Percentiles rank a stretch among this genome's conserved stretches.
Evolutionary conservation across 495 filamentous ascomycete species (phyloP).

Genomic region (Penicillium subrubescens): DNA sequence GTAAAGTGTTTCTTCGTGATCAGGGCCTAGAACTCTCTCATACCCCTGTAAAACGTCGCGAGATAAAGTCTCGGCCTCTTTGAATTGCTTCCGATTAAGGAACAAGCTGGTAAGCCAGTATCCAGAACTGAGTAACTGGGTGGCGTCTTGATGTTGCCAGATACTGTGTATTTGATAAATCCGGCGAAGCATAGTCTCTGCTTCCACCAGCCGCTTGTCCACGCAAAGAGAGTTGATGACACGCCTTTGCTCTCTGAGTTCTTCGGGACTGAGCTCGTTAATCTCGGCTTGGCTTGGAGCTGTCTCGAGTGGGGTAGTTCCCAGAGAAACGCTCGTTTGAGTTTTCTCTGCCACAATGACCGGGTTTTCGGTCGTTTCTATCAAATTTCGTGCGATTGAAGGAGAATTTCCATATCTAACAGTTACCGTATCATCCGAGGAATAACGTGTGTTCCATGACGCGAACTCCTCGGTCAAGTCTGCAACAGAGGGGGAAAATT

Average conservation of each 20-base stretch:
- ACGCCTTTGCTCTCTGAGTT: neutral
- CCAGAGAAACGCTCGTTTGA: neutral
- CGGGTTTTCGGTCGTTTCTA: neutral
- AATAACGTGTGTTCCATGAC: neutral
- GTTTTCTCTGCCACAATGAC: neutral
- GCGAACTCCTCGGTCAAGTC: slow-evolving; percentile 1
- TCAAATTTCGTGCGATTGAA: neutral
- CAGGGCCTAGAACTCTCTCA: neutral
- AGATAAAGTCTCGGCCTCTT: neutral
- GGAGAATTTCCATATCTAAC: neutral
- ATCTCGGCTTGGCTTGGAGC: neutral
- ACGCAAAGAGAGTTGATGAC: neutral
- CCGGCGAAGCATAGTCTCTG: neutral
- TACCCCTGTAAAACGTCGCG: neutral
- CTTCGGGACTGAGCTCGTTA: neutral
- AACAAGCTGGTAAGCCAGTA: neutral
- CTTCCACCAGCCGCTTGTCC: neutral
- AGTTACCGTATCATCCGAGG: neutral
- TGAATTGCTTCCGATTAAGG: neutral
- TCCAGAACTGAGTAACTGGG: neutral
- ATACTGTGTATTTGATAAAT: too few species aligned
- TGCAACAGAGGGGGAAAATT: neutral
- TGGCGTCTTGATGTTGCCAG: too few species aligned
- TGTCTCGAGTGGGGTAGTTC: neutral
- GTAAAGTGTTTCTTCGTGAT: neutral